These are phyloP conservation scores for Colletotrichum sp. DNA, from an alignment of 2,329 filamentous ascomycete species.

Conservation along the genomic window DNA sequence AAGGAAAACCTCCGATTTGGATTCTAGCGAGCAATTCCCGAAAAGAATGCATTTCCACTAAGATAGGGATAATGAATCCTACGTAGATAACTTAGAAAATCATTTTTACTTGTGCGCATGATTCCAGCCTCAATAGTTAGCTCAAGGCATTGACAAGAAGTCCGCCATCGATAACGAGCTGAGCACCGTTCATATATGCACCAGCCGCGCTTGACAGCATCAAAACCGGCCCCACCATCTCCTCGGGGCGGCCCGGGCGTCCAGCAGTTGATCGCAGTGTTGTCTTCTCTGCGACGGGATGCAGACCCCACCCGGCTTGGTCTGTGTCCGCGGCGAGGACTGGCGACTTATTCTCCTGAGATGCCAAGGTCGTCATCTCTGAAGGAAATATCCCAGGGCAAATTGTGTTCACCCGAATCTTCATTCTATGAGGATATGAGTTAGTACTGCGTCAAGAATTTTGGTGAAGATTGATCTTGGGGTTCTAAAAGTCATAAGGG, in stretches of 20 bases:
- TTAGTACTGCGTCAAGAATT: background rate
- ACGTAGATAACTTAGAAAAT: background rate
- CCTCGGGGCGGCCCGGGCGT: conserved; percentile 28
- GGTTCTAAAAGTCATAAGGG: background rate
- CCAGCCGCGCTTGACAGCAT: conserved; percentile 28
- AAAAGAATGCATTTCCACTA: background rate
- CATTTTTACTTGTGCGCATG: background rate
- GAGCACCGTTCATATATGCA: conserved; percentile 30
- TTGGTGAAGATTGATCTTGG: background rate
- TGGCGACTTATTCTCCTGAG: conserved; percentile 25
- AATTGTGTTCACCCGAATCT: conserved; percentile 29
- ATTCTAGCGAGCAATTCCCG: background rate
- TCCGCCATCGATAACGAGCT: conserved; percentile 30
- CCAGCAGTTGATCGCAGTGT: conserved; percentile 27
- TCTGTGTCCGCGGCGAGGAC: conserved; percentile 7
- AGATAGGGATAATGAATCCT: background rate
- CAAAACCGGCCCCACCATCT: conserved; percentile 29
- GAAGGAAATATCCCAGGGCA: conserved; percentile 28
- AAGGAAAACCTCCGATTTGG: background rate
- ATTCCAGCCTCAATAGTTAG: background rate
- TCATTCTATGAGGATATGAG: conserved; percentile 17
- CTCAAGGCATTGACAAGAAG: background rate
- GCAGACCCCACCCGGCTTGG: background rate
- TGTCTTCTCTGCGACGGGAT: conserved; percentile 24
- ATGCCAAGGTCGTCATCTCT: conserved; percentile 24